Evolutionary conservation across 1,284 basidiomycete species (phyloP), one percentile per base, ranked within the genome.

Genomic region (Coniferiporia sulphurascens): DNA sequence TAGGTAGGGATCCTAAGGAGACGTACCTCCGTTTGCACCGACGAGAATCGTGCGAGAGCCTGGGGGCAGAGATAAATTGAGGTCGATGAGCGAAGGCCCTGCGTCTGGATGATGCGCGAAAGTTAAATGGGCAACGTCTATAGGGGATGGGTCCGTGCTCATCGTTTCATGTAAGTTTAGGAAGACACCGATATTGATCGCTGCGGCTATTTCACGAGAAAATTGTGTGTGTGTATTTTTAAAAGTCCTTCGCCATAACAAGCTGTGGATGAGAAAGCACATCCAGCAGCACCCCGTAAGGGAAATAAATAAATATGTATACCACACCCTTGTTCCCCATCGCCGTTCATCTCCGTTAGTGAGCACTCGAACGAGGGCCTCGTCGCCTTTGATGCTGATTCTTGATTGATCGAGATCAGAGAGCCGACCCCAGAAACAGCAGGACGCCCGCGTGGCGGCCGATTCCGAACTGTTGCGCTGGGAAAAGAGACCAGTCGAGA

Each of bases 11-110:
- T 35, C 34, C 6, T 32, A 9, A 8, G 50, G 43, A 32, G 19
- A 69, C 81, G 60, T 56, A 85, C 93, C 93, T 72, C 94, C 93
- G 70, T 96, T 96, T n/a, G 93, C 91, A 54, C 94, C 94, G 35
- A 95, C 77, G 36, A 97, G 74, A 61, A 97, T 81, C 51, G 91
- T 93, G 50, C 94, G 79, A 7, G 89, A 89, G 0, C 91, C 93
- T 35, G 74, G 78, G 2, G 85, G 82, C 2, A 96, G 80, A 62
- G 78, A 67, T 48, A 96, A 74, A 64, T 79, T 78, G 62, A 95
- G 77, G 66, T 86, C 74, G n/a, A 76, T 68, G 52, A 98, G 81
- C 1, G 89, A 80, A 4, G 81, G 77, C 6, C 71, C 67, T 5
- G 64, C 53, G 19, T 56, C 68, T 12, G 73, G 65, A 17, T 71